Evolutionary conservation across 306 rosid species (phyloP).

Genomic region (Ochetophila trinervis): DNA sequence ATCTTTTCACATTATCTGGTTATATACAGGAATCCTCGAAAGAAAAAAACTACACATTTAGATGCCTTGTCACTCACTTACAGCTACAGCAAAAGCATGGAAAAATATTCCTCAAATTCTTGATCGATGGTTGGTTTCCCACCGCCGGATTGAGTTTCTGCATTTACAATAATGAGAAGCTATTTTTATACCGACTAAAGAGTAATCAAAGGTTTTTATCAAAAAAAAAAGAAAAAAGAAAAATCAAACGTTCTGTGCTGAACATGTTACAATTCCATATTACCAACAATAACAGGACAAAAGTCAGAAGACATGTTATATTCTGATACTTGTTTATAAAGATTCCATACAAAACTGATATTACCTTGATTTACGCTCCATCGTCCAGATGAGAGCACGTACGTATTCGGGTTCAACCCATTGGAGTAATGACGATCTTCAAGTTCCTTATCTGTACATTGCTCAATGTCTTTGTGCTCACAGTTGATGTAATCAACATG

Average conservation of each 20-base stretch:
- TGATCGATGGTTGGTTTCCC: constrained; percentile 85
- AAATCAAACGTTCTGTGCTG: background rate
- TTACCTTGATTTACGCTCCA: constrained; percentile 64
- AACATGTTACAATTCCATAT: too few species aligned
- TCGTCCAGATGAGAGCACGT: constrained; percentile 66
- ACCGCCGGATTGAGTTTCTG: constrained; percentile 59
- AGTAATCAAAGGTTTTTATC: too few species aligned
- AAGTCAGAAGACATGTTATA: background rate
- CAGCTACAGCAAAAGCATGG: constrained; percentile 69
- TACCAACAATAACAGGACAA: too few species aligned
- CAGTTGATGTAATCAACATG: constrained; percentile 31
- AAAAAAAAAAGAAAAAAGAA: too few species aligned
- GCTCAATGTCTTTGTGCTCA: constrained; percentile 37
- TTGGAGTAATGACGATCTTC: constrained; percentile 45
- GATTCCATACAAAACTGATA: background rate
- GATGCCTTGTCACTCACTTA: constrained; percentile 16
- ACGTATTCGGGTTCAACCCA: constrained; percentile 40
- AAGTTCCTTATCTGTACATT: constrained; percentile 44
- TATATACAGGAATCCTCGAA: too few species aligned
- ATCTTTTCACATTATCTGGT: constrained; percentile 14
- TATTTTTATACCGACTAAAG: constrained; percentile 4
- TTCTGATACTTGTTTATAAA: background rate
- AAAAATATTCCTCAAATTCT: constrained; percentile 91
- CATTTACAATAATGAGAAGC: constrained; percentile 25
- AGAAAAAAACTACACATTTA: too few species aligned